Evolutionary conservation across 352 stramenopile genomes (phyloP).

Genomic region (Peronospora destructor): DNA sequence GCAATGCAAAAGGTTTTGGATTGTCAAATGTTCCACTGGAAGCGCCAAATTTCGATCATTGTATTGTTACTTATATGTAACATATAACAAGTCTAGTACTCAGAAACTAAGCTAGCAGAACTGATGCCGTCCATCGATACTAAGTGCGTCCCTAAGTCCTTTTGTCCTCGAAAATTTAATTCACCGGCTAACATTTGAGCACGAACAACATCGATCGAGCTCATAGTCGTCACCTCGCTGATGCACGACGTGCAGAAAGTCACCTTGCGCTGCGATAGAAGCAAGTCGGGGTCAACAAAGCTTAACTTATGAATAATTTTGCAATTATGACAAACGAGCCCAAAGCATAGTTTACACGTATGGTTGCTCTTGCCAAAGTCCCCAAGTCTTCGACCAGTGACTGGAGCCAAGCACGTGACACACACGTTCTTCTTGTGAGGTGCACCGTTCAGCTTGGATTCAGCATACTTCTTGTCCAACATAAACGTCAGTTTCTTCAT

Average conservation of each 20-base stretch:
- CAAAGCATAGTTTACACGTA: constrained; percentile 35
- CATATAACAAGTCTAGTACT: background rate
- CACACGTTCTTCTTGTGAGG: constrained; percentile 18
- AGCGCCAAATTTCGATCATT: too few relatives aligned
- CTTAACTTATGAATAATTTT: constrained; percentile 28
- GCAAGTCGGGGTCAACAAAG: constrained; percentile 33
- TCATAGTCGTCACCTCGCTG: constrained; percentile 26
- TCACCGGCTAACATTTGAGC: constrained; percentile 27
- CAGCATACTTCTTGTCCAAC: constrained; percentile 28
- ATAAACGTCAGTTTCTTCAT: constrained; percentile 39
- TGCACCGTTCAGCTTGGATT: constrained; percentile 20
- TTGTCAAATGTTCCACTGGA: too few relatives aligned
- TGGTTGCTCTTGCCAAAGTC: constrained; percentile 22
- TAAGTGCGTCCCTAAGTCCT: background rate
- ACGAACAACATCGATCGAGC: constrained; percentile 22
- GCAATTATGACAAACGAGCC: constrained; percentile 32
- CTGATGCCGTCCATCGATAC: background rate
- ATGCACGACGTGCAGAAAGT: constrained; percentile 37
- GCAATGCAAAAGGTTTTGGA: too few relatives aligned
- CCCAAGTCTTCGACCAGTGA: constrained; percentile 11
- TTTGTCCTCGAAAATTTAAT: background rate
- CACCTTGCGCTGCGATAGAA: constrained; percentile 31
- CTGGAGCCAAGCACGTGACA: constrained; percentile 25
- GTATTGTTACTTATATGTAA: background rate
- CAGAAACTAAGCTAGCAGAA: background rate